Evolutionary conservation across 148 eudicot genomes (phyloP).

Genomic region (Oxyria digyna): DNA sequence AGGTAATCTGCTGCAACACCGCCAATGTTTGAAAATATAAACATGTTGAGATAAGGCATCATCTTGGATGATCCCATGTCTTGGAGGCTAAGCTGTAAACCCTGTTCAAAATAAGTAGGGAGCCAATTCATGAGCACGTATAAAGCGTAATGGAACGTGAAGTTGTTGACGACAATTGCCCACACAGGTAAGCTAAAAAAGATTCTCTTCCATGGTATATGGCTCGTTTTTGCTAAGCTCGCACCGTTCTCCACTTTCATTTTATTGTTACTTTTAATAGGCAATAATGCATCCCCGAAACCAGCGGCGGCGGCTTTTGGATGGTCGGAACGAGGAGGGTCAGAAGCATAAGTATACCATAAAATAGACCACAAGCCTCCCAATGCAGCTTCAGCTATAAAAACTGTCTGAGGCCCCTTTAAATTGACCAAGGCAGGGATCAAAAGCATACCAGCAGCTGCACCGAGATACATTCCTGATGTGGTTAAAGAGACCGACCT

Average conservation of each 20-base stretch:
- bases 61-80: constrained; percentile 92
- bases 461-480: constrained; percentile 92
- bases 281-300: constrained; percentile 67
- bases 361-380: constrained; percentile 73
- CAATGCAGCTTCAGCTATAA: constrained; percentile 62
- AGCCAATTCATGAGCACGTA: constrained; percentile 97
- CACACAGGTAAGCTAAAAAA: constrained; percentile 66
- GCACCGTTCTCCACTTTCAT: constrained; percentile 43
- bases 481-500: constrained; percentile 89
- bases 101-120: constrained; percentile 84
- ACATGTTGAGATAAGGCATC: constrained; percentile 78
- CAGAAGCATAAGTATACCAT: constrained; percentile 65
- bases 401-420: constrained; percentile 63
- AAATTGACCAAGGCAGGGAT: constrained; percentile 71
- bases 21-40: constrained; percentile 67
- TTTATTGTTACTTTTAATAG: constrained; percentile 44
- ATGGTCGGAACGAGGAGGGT: constrained; percentile 72
- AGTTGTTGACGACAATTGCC: constrained; percentile 90
- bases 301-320: constrained; percentile 91
- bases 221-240: constrained; percentile 20
- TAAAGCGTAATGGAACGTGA: constrained; percentile 90
- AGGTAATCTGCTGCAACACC: constrained; percentile 79
- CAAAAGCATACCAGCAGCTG: constrained; percentile 77
- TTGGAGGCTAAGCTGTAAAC: constrained; percentile 79
- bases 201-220: constrained; percentile 76